Percentiles rank a stretch among this genome's conserved stretches.
Evolutionary conservation across 2,329 filamentous ascomycete genomes (phyloP).

Genomic region (Eutypa lata): DNA sequence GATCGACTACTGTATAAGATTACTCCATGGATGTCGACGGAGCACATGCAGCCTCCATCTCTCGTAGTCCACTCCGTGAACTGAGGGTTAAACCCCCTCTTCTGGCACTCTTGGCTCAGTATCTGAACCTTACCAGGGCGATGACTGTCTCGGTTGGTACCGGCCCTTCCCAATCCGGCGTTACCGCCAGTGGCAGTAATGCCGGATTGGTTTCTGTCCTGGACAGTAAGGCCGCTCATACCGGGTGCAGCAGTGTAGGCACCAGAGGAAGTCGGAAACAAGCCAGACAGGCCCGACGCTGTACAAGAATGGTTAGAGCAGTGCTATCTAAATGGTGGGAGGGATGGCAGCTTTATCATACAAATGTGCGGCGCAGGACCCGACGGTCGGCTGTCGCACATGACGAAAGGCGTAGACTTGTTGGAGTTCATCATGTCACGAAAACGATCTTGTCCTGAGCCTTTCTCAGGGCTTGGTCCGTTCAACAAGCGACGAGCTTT

Average conservation of each 20-base stretch:
- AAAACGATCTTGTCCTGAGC: conserved; percentile 25
- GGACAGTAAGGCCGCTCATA: no score
- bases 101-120: conserved; percentile 22
- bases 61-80: conserved; percentile 14
- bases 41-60: conserved; percentile 12
- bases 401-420: neutral
- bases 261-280: no score
- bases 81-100: conserved; percentile 24
- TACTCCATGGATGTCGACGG: conserved; percentile 16
- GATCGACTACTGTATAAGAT: conserved; percentile 8
- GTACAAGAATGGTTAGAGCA: no score
- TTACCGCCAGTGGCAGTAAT: no score
- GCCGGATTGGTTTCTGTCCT: no score
- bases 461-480: conserved; percentile 20
- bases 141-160: neutral
- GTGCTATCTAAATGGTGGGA: no score
- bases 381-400: no score
- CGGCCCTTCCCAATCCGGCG: no score
- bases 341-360: no score
- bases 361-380: no score
- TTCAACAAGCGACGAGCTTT: neutral
- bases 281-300: no score
- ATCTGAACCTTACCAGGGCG: neutral
- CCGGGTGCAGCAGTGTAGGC: no score
- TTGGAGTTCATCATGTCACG: conserved; percentile 15